Conservation (phyloP, 2,329 filamentous ascomycete genomes). For the Cladosporium sp. region DNA sequence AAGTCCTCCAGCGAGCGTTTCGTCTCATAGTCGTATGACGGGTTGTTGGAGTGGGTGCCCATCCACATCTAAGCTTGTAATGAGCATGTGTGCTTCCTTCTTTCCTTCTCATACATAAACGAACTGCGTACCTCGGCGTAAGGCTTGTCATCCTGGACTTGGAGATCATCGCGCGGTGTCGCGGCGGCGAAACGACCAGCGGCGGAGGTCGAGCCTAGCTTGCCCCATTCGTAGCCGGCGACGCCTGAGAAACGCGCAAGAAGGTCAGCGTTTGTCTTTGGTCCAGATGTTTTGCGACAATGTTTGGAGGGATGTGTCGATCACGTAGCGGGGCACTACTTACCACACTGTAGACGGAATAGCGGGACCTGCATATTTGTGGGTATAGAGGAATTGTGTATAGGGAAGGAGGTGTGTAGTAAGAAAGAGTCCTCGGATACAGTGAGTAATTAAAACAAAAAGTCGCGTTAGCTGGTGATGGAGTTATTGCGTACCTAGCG, state of each 20-base stretch:
- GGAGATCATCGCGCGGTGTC: slow-evolving; percentile 72
- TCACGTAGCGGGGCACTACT: slow-evolving; percentile 22
- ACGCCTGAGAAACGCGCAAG: slow-evolving; percentile 61
- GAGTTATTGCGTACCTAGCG: background rate
- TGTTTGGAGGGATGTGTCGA: background rate
- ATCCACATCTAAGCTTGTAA: slow-evolving; percentile 76
- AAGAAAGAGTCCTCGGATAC: background rate
- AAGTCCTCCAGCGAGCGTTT: slow-evolving; percentile 84
- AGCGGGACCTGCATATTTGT: slow-evolving; percentile 72
- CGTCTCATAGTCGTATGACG: slow-evolving; percentile 83
- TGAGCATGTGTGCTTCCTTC: slow-evolving; percentile 27
- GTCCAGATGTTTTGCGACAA: background rate
- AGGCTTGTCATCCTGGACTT: slow-evolving; percentile 80
- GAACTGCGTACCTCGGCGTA: slow-evolving; percentile 75
- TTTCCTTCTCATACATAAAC: background rate
- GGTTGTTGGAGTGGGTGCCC: slow-evolving; percentile 95
- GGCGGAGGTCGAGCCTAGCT: slow-evolving; percentile 81
- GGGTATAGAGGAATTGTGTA: background rate
- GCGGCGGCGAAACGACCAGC: slow-evolving; percentile 88
- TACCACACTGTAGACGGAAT: slow-evolving; percentile 77
- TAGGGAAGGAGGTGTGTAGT: background rate
- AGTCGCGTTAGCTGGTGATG: background rate
- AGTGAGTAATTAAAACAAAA: background rate
- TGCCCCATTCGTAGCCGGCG: slow-evolving; percentile 99
- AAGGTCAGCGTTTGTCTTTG: slow-evolving; percentile 27